Base-by-base conservation (phyloP, 768 basidiomycete species). In the Leccinum variicolor region DNA sequence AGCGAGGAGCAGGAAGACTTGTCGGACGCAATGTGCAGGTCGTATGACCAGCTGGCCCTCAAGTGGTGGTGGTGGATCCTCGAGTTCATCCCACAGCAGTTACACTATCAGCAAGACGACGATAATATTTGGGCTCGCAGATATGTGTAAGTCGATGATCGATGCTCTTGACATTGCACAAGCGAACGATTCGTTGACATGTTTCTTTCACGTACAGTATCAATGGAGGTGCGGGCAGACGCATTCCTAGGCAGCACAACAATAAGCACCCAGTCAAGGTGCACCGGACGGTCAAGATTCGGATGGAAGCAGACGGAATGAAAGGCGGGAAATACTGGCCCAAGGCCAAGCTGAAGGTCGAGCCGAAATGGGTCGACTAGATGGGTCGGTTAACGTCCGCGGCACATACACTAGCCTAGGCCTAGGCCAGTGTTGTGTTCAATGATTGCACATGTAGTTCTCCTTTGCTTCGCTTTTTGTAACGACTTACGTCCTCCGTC, bases 1-100 rank as follows among this genome's bases (percentile, higher is more conserved):
- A 73, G 67, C 28, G 82, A 89, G 64, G 87, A 87, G 63, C 78
- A 81, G 14, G 85, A 89, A 59, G 88, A 90, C 31, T 60, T 87
- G 31, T 66, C 69, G 3, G 89, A 90, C 62, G 81, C 83, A 5
- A 54, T 86, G 14, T 74, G 74, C 52, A 75, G 73, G 0, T 66
- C 77, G 4, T 82, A 83, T 56, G 88, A 90, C 69, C 79, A 87
- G 73, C 77, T 90, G 29, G 61, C 68, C n/a, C 62, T 76, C 5
- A 58, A 71, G 23, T 74, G 62, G 49, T 52, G 50, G 0, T 90
- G 89, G 89, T 90, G 89, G 89, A 61, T 84, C 21, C 71, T 91
- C 29, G 89, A 91, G 68, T 53, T 76, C 26, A 45, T 84, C 14
- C 85, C 83, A 1, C 73, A 69, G 58, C 60, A 46, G 50, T 19